Conservation (phyloP, 257 asterid species). For the Echites panduratus region DNA sequence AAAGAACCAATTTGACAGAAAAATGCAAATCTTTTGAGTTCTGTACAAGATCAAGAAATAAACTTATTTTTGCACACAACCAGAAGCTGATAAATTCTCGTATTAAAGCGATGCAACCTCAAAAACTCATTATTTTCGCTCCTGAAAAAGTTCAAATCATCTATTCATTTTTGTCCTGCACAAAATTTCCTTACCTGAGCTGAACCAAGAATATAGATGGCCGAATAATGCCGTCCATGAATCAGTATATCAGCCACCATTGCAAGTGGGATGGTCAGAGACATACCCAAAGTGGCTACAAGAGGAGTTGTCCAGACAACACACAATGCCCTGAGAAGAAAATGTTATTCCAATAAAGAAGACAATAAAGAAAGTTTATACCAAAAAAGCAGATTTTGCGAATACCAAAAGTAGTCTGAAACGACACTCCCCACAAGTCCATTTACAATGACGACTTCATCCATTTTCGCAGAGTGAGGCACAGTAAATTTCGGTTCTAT, state of each 20-base stretch:
- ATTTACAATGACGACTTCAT: slow-evolving; percentile 87
- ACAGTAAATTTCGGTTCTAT: slow-evolving; percentile 88
- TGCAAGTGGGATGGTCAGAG: slow-evolving; percentile 97
- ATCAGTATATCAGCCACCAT: slow-evolving; percentile 96
- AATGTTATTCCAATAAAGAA: neutral
- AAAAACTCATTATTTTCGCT: neutral
- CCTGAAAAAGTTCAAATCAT: neutral
- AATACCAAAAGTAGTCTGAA: slow-evolving; percentile 94
- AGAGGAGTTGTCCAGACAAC: slow-evolving; percentile 99
- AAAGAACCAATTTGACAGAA: neutral
- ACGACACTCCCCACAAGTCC: slow-evolving; percentile 91
- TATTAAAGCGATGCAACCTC: neutral
- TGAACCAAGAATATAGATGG: slow-evolving; percentile 82
- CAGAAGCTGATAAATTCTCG: neutral
- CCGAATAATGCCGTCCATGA: slow-evolving; percentile 94
- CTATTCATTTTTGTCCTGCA: neutral
- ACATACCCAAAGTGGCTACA: slow-evolving; percentile 97
- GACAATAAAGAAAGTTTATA: neutral
- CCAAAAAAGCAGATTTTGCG: neutral
- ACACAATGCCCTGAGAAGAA: slow-evolving; percentile 71
- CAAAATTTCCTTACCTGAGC: slow-evolving; percentile 52
- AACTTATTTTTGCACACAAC: neutral
- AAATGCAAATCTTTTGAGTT: neutral
- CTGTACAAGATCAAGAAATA: no score
- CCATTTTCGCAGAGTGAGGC: slow-evolving; percentile 86